Conservation (phyloP, 164 flowering plant species). For the Kalanchoe fedtschenkoi region DNA sequence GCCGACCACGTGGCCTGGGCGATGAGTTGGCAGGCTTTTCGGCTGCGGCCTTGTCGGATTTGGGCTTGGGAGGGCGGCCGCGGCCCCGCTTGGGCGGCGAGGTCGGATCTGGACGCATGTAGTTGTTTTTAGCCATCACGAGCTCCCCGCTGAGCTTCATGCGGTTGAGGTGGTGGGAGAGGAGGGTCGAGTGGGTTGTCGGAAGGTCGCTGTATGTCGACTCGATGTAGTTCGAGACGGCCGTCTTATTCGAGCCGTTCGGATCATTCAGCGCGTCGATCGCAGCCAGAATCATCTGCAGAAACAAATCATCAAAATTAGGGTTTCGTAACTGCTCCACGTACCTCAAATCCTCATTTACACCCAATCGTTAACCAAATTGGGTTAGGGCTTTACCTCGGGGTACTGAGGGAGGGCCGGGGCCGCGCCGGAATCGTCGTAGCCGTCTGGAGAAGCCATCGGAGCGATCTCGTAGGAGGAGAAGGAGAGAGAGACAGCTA, state of each 20-base stretch:
- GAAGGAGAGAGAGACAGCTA: neutral
- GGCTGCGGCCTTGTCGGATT: constrained; percentile 12
- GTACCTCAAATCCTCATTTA: neutral
- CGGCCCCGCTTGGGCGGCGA: constrained; percentile 75
- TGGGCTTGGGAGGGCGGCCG: constrained; percentile 85
- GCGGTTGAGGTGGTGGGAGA: constrained; percentile 47
- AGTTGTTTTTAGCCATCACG: constrained; percentile 52
- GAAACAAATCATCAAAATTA: neutral
- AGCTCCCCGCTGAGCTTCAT: constrained; percentile 65
- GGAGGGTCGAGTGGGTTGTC: constrained; percentile 42
- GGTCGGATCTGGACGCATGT: constrained; percentile 54
- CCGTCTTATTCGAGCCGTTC: constrained; percentile 55
- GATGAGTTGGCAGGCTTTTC: too few relatives aligned
- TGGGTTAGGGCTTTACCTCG: constrained; percentile 26
- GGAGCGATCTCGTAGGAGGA: neutral
- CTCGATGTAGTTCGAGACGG: constrained; percentile 63
- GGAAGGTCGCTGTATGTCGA: constrained; percentile 47
- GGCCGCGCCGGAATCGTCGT: constrained; percentile 7
- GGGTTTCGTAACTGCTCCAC: too few relatives aligned
- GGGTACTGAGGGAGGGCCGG: constrained; percentile 29
- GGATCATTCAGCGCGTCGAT: constrained; percentile 48
- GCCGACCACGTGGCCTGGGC: too few relatives aligned
- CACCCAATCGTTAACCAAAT: neutral
- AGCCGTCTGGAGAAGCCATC: constrained; percentile 3
- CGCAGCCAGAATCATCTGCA: constrained; percentile 67